Percentiles rank a stretch among this genome's conserved stretches.
These are phyloP conservation scores for Herpetomonas samuelpessoai DNA, from an alignment of 208 protist genomes.

Conservation along the genomic window DNA sequence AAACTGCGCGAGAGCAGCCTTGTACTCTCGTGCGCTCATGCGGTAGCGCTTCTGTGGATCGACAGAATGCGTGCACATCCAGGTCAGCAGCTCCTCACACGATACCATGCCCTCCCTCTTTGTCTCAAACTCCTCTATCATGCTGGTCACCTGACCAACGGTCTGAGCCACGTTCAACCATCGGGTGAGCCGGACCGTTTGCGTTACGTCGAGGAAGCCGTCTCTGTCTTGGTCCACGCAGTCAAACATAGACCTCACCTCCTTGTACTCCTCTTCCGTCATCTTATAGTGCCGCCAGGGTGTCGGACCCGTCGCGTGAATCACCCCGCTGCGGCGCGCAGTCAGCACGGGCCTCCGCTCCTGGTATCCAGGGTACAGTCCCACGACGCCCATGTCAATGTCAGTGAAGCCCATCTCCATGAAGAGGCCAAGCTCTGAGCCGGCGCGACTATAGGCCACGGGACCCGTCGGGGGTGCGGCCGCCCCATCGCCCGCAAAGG, in stretches of 20 bases:
- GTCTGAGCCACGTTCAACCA: slow-evolving; percentile 42
- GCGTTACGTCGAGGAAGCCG: slow-evolving; percentile 22
- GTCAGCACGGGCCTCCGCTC: background rate
- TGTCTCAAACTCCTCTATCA: slow-evolving; percentile 40
- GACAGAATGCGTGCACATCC: slow-evolving; percentile 21
- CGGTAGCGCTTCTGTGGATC: slow-evolving; percentile 30
- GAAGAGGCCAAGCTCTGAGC: no score
- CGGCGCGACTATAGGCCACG: no score
- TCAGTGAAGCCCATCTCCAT: no score
- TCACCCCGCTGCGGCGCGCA: background rate
- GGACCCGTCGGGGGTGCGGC: no score
- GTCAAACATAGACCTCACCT: slow-evolving; percentile 31
- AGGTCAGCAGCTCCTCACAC: slow-evolving; percentile 35
- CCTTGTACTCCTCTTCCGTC: slow-evolving; percentile 34
- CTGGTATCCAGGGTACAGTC: no score
- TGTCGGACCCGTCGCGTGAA: background rate
- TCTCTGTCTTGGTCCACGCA: slow-evolving; percentile 27
- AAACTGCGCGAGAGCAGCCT: slow-evolving; percentile 34
- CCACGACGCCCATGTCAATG: no score
- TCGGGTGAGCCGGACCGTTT: slow-evolving; percentile 24
- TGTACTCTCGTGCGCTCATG: slow-evolving; percentile 25
- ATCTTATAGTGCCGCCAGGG: slow-evolving; percentile 30
- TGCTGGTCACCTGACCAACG: slow-evolving; percentile 26
- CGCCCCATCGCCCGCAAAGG: no score
- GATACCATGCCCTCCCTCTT: slow-evolving; percentile 27